These are phyloP conservation scores for Dimocarpus longan DNA, from an alignment of 345 rosid genomes.

Conservation along the genomic window DNA sequence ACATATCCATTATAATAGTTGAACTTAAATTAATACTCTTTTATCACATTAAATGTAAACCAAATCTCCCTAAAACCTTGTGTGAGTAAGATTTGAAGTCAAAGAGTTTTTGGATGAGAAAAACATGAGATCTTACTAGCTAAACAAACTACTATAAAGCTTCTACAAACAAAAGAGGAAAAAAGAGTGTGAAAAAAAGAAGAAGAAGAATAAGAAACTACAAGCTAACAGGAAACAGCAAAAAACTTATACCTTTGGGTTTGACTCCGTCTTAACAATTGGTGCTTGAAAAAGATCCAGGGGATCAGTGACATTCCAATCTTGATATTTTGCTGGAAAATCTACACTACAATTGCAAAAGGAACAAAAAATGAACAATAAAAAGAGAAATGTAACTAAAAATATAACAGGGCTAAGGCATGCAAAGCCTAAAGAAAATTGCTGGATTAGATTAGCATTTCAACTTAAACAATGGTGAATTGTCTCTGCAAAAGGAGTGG, in stretches of 20 bases:
- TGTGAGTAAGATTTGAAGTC: background rate
- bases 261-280: constrained; percentile 61
- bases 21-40: background rate
- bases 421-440: background rate
- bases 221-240: background rate
- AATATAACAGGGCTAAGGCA: background rate
- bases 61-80: background rate
- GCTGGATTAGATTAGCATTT: too few species aligned
- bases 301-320: constrained; percentile 72
- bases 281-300: constrained; percentile 83
- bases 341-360: constrained; percentile 73
- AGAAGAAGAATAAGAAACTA: constrained; percentile 2
- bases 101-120: background rate
- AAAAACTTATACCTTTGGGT: constrained; percentile 66
- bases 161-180: background rate
- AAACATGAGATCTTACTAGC: background rate
- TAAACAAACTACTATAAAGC: background rate
- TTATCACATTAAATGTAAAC: background rate
- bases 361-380: constrained; percentile 10
- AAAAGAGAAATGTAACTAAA: constrained; percentile 11
- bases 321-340: constrained; percentile 81
- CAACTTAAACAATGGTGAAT: too few species aligned
- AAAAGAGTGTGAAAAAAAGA: too few species aligned
- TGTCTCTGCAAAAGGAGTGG: too few species aligned
- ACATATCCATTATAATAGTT: background rate